phyloP scores from a whole-genome alignment of 805 yeast genomes.

The Saccharomycopsis fibuligera region DNA sequence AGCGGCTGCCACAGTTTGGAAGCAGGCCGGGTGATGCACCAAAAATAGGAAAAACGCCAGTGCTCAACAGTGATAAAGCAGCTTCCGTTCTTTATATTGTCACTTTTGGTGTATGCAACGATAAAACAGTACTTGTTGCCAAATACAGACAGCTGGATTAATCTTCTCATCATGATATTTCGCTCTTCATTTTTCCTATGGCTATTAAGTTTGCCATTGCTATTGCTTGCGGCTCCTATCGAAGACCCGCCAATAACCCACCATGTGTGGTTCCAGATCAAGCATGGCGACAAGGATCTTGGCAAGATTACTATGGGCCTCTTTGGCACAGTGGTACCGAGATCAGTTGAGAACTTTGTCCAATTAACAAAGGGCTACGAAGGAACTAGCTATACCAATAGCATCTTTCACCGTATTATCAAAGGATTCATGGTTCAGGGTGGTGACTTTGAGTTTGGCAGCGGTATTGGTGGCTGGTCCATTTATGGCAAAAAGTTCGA shows the following conservation, averaged over 20 bases:
- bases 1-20: too few relatives aligned
- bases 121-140: too few relatives aligned
- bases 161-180: too few relatives aligned
- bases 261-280: constrained; percentile 36
- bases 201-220: not conserved
- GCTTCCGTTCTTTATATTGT: too few relatives aligned
- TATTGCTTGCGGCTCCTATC: not conserved
- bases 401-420: constrained; percentile 70
- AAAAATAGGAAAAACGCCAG: too few relatives aligned
- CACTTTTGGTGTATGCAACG: too few relatives aligned
- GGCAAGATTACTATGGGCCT: constrained; percentile 52
- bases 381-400: constrained; percentile 45
- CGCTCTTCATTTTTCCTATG: not conserved
- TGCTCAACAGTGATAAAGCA: too few relatives aligned
- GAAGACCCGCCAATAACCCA: constrained; percentile 46
- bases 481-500: constrained; percentile 66
- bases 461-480: constrained; percentile 74
- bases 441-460: constrained; percentile 66
- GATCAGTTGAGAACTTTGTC: constrained; percentile 55
- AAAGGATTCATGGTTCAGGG: constrained; percentile 78
- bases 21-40: too few relatives aligned
- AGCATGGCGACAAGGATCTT: constrained; percentile 27
- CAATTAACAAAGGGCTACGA: constrained; percentile 40
- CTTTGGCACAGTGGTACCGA: constrained; percentile 61
- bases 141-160: too few relatives aligned